Evolutionary conservation across 441 rosid species (phyloP).

Genomic region (Raphanus hybrid): DNA sequence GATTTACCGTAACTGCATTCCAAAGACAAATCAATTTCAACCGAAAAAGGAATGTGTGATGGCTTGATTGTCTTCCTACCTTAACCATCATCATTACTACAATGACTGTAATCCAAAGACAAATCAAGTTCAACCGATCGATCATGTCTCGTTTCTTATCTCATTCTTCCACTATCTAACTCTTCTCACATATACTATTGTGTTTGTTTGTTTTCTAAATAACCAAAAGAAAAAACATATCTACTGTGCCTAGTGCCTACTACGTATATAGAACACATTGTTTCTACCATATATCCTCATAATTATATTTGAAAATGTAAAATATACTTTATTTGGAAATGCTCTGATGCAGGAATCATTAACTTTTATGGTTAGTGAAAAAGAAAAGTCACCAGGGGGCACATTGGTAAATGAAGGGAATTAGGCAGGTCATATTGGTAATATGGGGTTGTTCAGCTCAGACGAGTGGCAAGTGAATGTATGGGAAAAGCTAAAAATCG

Average conservation of each 20-base stretch:
- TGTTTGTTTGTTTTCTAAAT: no score
- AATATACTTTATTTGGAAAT: not conserved
- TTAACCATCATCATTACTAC: constrained; percentile 26
- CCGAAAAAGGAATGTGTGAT: constrained; percentile 16
- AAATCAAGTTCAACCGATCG: constrained; percentile 14
- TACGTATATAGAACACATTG: no score
- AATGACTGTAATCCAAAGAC: constrained; percentile 33
- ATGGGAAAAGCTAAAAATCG: constrained; percentile 30
- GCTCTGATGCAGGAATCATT: not conserved
- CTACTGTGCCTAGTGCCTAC: no score
- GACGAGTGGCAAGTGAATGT: constrained; percentile 33
- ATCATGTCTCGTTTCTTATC: constrained; percentile 7
- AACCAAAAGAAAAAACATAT: no score
- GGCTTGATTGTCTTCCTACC: not conserved
- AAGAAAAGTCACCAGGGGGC: constrained; percentile 24
- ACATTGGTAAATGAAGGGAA: constrained; percentile 12
- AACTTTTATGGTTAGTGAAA: not conserved
- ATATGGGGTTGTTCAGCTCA: constrained; percentile 18
- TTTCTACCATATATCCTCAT: not conserved
- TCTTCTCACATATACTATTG: not conserved
- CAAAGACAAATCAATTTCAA: constrained; percentile 36
- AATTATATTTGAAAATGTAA: not conserved
- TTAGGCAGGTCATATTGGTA: constrained; percentile 7
- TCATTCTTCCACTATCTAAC: not conserved
- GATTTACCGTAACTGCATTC: constrained; percentile 31